phyloP scores from a whole-genome alignment of 2,329 filamentous ascomycete genomes.

The Beauveria bassiana region DNA sequence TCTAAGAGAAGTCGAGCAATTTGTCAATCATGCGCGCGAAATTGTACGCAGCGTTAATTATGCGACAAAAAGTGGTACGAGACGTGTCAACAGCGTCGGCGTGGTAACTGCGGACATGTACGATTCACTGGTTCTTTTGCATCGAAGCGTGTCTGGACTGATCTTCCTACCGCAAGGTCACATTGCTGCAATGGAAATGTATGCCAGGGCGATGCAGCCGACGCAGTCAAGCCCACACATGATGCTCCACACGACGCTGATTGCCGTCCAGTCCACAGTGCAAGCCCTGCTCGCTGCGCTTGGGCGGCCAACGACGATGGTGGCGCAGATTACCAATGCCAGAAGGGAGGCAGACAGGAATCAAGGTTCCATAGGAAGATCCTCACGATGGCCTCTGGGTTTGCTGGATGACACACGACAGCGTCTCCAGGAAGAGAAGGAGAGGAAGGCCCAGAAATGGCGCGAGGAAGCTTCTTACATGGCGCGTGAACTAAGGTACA shows the following conservation, averaged over 20 bases:
- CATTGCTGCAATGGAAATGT: constrained; percentile 62
- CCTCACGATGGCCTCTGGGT: constrained; percentile 71
- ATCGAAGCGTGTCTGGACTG: constrained; percentile 45
- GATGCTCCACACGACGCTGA: constrained; percentile 66
- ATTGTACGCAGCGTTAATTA: constrained; percentile 80
- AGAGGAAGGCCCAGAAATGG: constrained; percentile 66
- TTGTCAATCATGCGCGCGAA: constrained; percentile 84
- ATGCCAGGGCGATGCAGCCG: constrained; percentile 56
- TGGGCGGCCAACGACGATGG: constrained; percentile 68
- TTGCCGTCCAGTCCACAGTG: constrained; percentile 77
- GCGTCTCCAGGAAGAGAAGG: constrained; percentile 74
- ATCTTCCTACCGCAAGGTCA: constrained; percentile 63
- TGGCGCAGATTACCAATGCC: constrained; percentile 65
- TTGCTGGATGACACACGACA: constrained; percentile 82
- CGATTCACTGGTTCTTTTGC: constrained; percentile 53
- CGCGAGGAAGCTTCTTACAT: constrained; percentile 64
- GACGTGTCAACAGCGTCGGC: constrained; percentile 67
- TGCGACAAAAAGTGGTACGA: constrained; percentile 73
- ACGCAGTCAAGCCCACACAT: constrained; percentile 66
- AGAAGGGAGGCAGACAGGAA: constrained; percentile 73
- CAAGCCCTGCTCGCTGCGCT: constrained; percentile 74
- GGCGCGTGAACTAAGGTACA: constrained; percentile 79
- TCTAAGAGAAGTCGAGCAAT: constrained; percentile 82
- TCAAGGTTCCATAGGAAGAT: constrained; percentile 64
- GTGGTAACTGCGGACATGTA: constrained; percentile 57